Percentiles rank a stretch among this genome's conserved stretches.
phyloP scores from a whole-genome alignment of 441 rosid genomes.

The Isatis lusitanica region DNA sequence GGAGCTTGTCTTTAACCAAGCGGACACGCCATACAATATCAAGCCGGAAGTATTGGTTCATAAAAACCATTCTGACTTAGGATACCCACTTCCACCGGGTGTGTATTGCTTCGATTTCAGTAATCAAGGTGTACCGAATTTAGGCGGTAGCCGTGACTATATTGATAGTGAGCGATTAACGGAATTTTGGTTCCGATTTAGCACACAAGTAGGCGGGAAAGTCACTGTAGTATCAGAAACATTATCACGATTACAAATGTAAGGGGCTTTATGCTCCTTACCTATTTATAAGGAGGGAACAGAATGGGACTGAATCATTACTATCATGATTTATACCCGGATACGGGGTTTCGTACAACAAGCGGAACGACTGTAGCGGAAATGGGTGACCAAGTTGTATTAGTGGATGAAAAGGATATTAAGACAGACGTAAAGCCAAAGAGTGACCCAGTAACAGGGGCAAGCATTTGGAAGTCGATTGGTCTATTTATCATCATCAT shows the following conservation, averaged over 20 bases:
- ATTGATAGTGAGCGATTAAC: neutral
- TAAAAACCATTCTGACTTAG: neutral
- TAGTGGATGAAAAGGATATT: neutral
- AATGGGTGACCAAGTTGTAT: neutral
- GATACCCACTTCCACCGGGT: neutral
- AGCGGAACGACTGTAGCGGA: neutral
- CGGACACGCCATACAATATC: neutral
- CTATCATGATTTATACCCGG: neutral
- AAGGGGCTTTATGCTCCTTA: neutral
- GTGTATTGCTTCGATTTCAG: neutral
- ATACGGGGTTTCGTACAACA: neutral
- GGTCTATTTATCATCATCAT: neutral
- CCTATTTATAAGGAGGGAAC: neutral
- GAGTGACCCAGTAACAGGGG: neutral
- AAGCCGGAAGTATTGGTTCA: neutral
- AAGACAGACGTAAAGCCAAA: neutral
- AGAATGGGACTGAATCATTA: neutral
- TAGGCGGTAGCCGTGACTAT: neutral
- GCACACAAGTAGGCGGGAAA: neutral
- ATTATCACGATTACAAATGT: neutral
- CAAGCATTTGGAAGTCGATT: neutral
- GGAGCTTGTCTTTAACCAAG: neutral
- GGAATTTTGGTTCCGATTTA: neutral
- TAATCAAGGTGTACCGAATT: neutral
- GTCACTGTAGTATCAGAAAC: neutral